A percentile compares a stretch with the other conserved stretches of the same genome.
Conservation (phyloP, 768 basidiomycete species). For the Serendipita sp. region DNA sequence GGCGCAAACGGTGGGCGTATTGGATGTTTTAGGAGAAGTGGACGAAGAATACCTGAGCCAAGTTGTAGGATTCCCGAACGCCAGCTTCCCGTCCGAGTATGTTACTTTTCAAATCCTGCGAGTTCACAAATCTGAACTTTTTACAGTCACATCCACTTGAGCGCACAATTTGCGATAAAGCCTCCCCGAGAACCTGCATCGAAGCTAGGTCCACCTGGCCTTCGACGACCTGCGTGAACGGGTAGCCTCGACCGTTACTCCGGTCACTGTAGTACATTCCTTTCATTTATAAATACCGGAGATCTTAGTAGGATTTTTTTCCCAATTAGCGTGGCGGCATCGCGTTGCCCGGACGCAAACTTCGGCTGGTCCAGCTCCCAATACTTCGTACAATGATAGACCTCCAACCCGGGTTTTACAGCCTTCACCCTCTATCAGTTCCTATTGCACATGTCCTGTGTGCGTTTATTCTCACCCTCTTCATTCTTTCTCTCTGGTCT, state of each 20-base stretch:
- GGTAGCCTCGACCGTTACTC: background rate
- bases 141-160: slow-evolving; percentile 6
- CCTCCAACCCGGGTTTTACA: background rate
- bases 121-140: slow-evolving; percentile 9
- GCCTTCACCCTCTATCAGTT: slow-evolving; percentile 1
- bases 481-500: slow-evolving; percentile 5
- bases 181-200: background rate
- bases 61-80: slow-evolving; percentile 91
- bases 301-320: too few species aligned
- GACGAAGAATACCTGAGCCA: slow-evolving; percentile 73
- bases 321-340: background rate
- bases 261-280: background rate
- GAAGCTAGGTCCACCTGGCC: background rate
- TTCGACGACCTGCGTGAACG: background rate
- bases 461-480: background rate
- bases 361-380: background rate
- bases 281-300: background rate
- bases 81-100: slow-evolving; percentile 93
- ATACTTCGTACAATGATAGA: background rate
- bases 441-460: background rate
- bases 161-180: background rate
- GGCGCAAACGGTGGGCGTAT: slow-evolving; percentile 52
- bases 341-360: background rate
- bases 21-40: slow-evolving; percentile 75
- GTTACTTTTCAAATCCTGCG: slow-evolving; percentile 21